Conservation (phyloP, 2,329 filamentous ascomycete species). For the Talaromyces sp. region DNA sequence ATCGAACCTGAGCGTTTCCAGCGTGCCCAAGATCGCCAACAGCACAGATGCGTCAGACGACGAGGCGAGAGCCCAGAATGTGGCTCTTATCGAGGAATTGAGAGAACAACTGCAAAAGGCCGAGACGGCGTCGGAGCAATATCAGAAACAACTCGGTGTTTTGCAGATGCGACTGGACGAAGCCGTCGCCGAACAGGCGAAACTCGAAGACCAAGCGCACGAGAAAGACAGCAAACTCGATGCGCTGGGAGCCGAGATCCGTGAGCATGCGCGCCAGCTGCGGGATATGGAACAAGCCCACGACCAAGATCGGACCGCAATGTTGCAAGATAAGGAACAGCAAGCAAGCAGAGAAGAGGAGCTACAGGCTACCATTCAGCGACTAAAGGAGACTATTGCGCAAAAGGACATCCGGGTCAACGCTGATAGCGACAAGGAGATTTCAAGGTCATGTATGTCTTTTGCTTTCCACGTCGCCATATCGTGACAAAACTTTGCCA, state of each 20-base stretch:
- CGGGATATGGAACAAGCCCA: conserved; percentile 90
- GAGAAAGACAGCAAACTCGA: conserved; percentile 82
- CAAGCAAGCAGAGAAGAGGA: conserved; percentile 79
- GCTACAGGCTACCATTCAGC: conserved; percentile 81
- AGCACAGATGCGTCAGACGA: conserved; percentile 54
- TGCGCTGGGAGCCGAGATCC: conserved; percentile 73
- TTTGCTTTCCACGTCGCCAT: background rate
- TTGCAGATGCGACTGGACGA: conserved; percentile 84
- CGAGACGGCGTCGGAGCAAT: conserved; percentile 70
- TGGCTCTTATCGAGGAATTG: conserved; percentile 74
- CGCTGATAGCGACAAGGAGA: conserved; percentile 45
- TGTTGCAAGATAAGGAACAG: conserved; percentile 89
- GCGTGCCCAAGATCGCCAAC: conserved; percentile 34
- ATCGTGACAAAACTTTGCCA: no score
- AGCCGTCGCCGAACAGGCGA: conserved; percentile 71
- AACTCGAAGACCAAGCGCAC: conserved; percentile 80
- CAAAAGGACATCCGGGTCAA: conserved; percentile 59
- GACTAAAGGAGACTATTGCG: conserved; percentile 81
- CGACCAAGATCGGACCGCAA: conserved; percentile 79
- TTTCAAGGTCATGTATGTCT: conserved; percentile 47
- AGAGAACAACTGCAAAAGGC: conserved; percentile 76
- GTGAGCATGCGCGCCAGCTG: conserved; percentile 74
- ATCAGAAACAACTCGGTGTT: conserved; percentile 77
- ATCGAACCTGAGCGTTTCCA: conserved; percentile 39
- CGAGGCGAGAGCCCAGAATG: conserved; percentile 71